Evolutionary conservation across 2,329 filamentous ascomycete genomes (phyloP).

Genomic region (Scytalidium sp.): DNA sequence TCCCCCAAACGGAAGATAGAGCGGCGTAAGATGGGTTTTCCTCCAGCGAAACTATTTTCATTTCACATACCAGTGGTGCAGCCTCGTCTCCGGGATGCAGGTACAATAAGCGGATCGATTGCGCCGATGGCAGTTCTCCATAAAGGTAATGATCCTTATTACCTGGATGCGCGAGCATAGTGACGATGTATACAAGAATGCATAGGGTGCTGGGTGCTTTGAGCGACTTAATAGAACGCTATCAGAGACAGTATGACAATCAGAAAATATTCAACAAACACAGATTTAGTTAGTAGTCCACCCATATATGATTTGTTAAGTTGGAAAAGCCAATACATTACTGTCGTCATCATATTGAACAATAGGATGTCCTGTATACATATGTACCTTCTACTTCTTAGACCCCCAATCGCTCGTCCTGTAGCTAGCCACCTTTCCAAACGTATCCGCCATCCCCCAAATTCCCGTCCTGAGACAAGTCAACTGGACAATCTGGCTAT

Average conservation of each 20-base stretch:
- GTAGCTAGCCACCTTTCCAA: conserved; percentile 46
- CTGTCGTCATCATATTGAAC: no score
- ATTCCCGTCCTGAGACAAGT: conserved; percentile 48
- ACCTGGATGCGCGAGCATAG: no score
- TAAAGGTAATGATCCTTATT: not conserved
- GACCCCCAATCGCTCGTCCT: not conserved
- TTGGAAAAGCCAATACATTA: no score
- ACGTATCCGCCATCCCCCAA: conserved; percentile 54
- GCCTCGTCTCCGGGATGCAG: not conserved
- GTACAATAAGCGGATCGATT: not conserved
- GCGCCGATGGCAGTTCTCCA: not conserved
- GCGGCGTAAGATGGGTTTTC: not conserved
- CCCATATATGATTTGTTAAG: no score
- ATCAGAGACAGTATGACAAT: no score
- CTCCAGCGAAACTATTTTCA: not conserved
- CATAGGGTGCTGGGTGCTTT: no score
- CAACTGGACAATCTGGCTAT: conserved; percentile 55
- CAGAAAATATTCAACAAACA: no score
- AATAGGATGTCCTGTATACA: no score
- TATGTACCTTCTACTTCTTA: no score
- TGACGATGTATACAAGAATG: no score
- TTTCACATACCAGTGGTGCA: not conserved
- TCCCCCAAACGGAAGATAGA: not conserved
- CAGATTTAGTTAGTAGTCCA: no score
- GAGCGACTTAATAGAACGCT: no score